Base-by-base conservation (phyloP, 2,329 filamentous ascomycete species). In the Cladosporium colombiae region DNA sequence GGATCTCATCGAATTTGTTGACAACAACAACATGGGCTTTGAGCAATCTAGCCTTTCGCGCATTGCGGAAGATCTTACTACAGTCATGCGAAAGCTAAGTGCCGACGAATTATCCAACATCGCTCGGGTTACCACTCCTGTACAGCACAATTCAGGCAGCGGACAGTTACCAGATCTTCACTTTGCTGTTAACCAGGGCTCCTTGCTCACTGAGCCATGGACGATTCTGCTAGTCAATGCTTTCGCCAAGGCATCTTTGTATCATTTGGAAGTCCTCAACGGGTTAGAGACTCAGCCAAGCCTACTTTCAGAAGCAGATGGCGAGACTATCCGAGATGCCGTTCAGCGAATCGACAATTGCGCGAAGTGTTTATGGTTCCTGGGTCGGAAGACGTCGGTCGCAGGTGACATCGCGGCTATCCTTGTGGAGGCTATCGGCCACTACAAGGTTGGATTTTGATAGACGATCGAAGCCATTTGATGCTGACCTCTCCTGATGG, bases 201-300 rank as follows among this genome's bases (percentile, higher is more conserved):
- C 58, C 16, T 21, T 61, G 40, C 58, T 61, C 18, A 61, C 58
- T 8, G 58, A 61, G 40, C 58, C 58, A 21, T 61, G 58, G 58
- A 61, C 58, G 25, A 61, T 61, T 23, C 40, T 61, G 23, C 37
- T 61, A 18, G 58, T 61, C 44, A 61, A 61, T 25, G 58, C 58
- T 16, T 61, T 61, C 5, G 23, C 58, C 7, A 61, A 49, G n/a
- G 58, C 58, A 23, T 44, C 25, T 2, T 23, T 61, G 11, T 33
- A 49, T 11, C 58, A 61, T 13, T 25, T 61, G 16, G 40, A 50
- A n/a, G 16, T 49, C 11, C 25, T 61, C 4, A 27, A 61, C 58
- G 31, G 21, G 8, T 4, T 61, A 14, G 58, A 61, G 58, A 49
- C 27, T 6, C 58, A 61, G 16, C 6, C 11, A 3, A 14, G 10